Percentiles rank a stretch among this genome's conserved stretches.
These are phyloP conservation scores for Naganishia randhawae DNA, from an alignment of 768 basidiomycete genomes.

Conservation along the genomic window DNA sequence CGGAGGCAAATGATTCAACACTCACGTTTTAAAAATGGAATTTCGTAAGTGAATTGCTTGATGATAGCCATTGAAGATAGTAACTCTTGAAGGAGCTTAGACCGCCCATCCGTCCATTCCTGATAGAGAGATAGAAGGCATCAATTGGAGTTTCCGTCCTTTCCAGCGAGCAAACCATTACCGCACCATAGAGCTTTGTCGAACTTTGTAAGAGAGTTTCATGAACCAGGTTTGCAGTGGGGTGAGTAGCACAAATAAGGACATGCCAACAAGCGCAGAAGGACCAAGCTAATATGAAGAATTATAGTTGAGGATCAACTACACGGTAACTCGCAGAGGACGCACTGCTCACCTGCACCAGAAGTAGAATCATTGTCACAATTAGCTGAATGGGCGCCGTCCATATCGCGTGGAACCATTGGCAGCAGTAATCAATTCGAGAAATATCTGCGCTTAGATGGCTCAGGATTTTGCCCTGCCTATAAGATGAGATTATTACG, in stretches of 20 bases:
- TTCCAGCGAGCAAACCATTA: neutral
- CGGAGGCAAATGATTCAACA: constrained; percentile 7
- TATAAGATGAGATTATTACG: neutral
- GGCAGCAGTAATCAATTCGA: constrained; percentile 55
- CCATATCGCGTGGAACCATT: constrained; percentile 59
- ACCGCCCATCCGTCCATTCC: constrained; percentile 63
- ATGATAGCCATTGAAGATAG: constrained; percentile 67
- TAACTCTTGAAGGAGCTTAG: constrained; percentile 65
- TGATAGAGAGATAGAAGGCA: neutral
- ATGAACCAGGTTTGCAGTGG: constrained; percentile 66
- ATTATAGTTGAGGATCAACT: constrained; percentile 1
- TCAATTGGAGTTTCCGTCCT: neutral
- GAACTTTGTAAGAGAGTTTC: constrained; percentile 56
- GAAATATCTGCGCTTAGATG: constrained; percentile 58
- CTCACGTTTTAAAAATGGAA: constrained; percentile 64
- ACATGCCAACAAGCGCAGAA: constrained; percentile 67
- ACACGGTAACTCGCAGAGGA: constrained; percentile 10
- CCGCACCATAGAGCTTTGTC: constrained; percentile 56
- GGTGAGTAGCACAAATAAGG: constrained; percentile 61
- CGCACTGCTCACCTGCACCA: constrained; percentile 55
- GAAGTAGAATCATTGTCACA: constrained; percentile 61
- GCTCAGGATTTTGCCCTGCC: constrained; percentile 50
- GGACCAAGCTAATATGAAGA: constrained; percentile 59
- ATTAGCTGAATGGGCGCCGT: constrained; percentile 64
- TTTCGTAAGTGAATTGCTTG: constrained; percentile 71